Evolutionary conservation across 352 stramenopile genomes (phyloP).

Genomic region (Globisporangium cystogenes): DNA sequence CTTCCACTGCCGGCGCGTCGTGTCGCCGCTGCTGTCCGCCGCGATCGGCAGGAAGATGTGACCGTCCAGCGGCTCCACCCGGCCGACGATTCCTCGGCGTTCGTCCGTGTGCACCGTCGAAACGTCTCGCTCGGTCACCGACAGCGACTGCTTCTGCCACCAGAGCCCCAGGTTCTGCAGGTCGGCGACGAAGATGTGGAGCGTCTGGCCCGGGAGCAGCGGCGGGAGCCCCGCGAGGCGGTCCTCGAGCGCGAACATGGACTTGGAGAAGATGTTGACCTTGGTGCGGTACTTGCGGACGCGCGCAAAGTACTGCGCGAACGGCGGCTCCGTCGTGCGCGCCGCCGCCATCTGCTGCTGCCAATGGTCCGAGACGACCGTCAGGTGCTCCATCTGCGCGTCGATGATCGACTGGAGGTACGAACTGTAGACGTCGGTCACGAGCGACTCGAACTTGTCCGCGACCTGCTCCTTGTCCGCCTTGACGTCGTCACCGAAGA

Average conservation of each 20-base stretch:
- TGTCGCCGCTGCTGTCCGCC: conserved; percentile 26
- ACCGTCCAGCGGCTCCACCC: conserved; percentile 55
- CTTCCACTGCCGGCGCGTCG: conserved; percentile 30
- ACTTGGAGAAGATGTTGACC: conserved; percentile 49
- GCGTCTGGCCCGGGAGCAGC: conserved; percentile 24
- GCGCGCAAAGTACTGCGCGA: conserved; percentile 37
- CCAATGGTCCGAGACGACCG: conserved; percentile 53
- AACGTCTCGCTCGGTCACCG: conserved; percentile 46
- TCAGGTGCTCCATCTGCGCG: conserved; percentile 49
- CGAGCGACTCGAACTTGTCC: conserved; percentile 57
- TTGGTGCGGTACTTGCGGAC: conserved; percentile 57
- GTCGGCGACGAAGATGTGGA: conserved; percentile 55
- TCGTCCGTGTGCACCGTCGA: conserved; percentile 55
- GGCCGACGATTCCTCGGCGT: conserved; percentile 27
- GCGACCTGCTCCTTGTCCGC: conserved; percentile 42
- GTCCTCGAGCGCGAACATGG: conserved; percentile 46
- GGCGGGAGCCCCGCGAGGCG: conserved; percentile 30
- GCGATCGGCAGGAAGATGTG: conserved; percentile 53
- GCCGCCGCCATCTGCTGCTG: conserved; percentile 35
- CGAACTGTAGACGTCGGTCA: conserved; percentile 50
- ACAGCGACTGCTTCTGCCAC: conserved; percentile 60
- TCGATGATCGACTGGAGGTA: conserved; percentile 49
- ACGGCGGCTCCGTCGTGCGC: conserved; percentile 12
- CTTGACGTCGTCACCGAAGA: conserved; percentile 57
- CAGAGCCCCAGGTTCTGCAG: conserved; percentile 42